Base-by-base conservation (phyloP, 345 rosid genomes). In the Pistacia integerrima region DNA sequence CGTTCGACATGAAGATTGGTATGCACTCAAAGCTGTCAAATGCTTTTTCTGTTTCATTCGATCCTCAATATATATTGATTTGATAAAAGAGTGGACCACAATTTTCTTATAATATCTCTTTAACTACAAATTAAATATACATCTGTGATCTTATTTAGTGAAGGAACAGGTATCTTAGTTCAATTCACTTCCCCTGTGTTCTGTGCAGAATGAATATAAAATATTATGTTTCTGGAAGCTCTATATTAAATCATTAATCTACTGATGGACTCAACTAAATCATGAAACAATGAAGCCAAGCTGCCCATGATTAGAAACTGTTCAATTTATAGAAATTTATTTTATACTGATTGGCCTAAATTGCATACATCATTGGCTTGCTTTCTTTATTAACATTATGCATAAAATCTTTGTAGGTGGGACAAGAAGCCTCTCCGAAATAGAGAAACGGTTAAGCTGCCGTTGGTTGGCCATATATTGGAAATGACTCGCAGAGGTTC, bases 1-100 rank as follows among this genome's bases (percentile, higher is more conserved):
- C 67, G 81, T 90, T 57, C 94, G 91, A 17, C 98, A 91, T 11
- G 98, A 94, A 86, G 97, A 94, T 77, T 88, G 95, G 98, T 94
- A 92, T 14, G 79, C 46, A 22, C 58, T 72, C 8, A 46, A 11
- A 55, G 67, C 18, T 12, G 73, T 51, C 55, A 49, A 20, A 61
- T 73, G 16, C 18, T 54, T 54, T 30, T 18, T 55, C 10, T 60
- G 30, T 62, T 17, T 52, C 33, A 11, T 10, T 60, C n/a, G 20
- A 57, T 41, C 41, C 10, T 54, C 8, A 62, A 48, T 25, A 8
- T 11, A 69, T 67, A 11, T 67, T 41, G 7, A 57, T 22, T 10
- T 25, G 58, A 67, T 48, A 11, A 7, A 22, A 57, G 10, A 20
- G 33, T 58, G 25, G 5, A 58, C 22, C 33, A 38, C 13, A 71